Evolutionary conservation across 805 yeast species (phyloP), one percentile per base, ranked within the genome.

Genomic region (Kuraishia molischiana): DNA sequence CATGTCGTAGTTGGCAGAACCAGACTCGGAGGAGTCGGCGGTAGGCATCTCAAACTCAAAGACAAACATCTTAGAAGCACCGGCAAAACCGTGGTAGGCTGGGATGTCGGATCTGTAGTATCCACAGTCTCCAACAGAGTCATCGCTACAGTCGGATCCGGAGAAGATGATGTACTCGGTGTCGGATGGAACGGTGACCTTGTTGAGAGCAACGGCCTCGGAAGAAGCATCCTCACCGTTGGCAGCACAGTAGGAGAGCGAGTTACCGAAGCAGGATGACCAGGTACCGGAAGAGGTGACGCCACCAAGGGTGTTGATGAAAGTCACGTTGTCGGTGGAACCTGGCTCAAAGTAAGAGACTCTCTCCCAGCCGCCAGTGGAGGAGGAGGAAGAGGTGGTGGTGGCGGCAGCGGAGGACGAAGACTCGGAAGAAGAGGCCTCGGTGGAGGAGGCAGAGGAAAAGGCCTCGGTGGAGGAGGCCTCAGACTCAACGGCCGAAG

Each of bases 21-120:
- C 47, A 14, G 30, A 15, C 17, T 29, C 33, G 34, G 70, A 57
- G 43, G 71, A 66, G 26, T 69, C 54, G 37, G 67, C 61, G 42
- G 73, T 56, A 46, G 98, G 98, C 98, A 92, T 92, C 58, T 71
- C 67, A 66, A 92, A 92, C 69, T 90, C 97, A 58, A 92, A 85
- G 37, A 86, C 80, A 60, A 92, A 89, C 57, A 90, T 77, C 74
- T 90, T 90, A 56, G 68, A 54, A 40, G 69, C 58, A 53, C 98
- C 98, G 35, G 74, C 80, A 60, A 90, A 92, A 31, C 97, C 98
- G 54, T 87, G 94, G 69, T 82, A 82, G 41, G 97, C 97, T 49
- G 95, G 95, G 46, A 79, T 85, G 39, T 79, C 85, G 4, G 64
- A 62, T 68, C 96, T 78, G 75, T 77, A 84, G 72, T 70, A 85